These are phyloP conservation scores for Ilyonectria robusta DNA, from an alignment of 2,329 filamentous ascomycete species.

Conservation along the genomic window DNA sequence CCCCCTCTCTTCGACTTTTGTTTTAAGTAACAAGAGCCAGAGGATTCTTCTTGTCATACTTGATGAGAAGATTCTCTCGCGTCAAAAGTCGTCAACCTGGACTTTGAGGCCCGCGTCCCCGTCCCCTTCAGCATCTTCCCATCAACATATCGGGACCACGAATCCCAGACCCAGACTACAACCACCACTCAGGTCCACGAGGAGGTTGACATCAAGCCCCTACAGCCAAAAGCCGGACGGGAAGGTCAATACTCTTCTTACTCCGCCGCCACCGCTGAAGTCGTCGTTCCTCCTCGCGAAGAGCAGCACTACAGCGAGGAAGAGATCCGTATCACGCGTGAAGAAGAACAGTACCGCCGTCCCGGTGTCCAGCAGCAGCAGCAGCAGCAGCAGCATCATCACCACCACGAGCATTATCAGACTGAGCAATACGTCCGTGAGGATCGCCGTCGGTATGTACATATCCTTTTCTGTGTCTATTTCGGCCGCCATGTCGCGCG, in stretches of 20 bases:
- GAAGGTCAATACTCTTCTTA: constrained; percentile 92
- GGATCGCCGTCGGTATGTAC: constrained; percentile 63
- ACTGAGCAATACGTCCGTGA: constrained; percentile 58
- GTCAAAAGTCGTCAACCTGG: constrained; percentile 94
- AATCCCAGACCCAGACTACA: constrained; percentile 66
- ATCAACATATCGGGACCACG: constrained; percentile 87
- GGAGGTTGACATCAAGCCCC: constrained; percentile 88
- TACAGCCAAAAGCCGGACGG: constrained; percentile 91
- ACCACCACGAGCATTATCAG: constrained; percentile 48
- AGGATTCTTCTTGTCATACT: constrained; percentile 79
- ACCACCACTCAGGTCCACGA: constrained; percentile 73
- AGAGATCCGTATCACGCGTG: constrained; percentile 85
- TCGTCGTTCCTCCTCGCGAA: constrained; percentile 74
- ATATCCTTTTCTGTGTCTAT: constrained; percentile 29
- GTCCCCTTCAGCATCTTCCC: constrained; percentile 99
- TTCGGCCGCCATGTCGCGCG: not conserved
- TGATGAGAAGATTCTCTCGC: constrained; percentile 78
- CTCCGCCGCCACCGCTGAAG: constrained; percentile 71
- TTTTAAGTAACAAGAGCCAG: constrained; percentile 74
- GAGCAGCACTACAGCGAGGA: constrained; percentile 80
- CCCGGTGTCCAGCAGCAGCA: constrained; percentile 73
- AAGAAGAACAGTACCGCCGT: constrained; percentile 83
- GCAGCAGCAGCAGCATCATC: constrained; percentile 28
- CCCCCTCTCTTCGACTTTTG: constrained; percentile 63
- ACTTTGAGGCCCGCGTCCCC: constrained; percentile 99